These are phyloP conservation scores for Starmerella khaoyaiensis DNA, from an alignment of 805 yeast species.

Conservation along the genomic window DNA sequence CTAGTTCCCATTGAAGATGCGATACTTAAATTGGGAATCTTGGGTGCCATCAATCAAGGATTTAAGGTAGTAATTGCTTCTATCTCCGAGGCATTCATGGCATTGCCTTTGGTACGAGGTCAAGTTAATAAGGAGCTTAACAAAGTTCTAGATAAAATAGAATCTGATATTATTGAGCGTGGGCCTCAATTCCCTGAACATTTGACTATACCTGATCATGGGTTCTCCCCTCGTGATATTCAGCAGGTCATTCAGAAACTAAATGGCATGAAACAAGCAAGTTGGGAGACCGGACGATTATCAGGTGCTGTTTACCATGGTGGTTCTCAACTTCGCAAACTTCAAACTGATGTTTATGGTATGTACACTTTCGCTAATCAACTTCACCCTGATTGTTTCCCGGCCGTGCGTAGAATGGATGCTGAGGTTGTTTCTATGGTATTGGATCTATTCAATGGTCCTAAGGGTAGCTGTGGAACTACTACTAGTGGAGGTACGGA, in stretches of 20 bases:
- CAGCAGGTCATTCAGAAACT: conserved; percentile 37
- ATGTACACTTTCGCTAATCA: conserved; percentile 82
- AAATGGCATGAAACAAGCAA: conserved; percentile 43
- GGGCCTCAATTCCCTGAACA: conserved; percentile 29
- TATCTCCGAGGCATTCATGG: conserved; percentile 22
- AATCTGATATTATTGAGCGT: conserved; percentile 44
- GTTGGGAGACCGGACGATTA: conserved; percentile 75
- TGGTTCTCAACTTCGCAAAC: conserved; percentile 56
- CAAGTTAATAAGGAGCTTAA: conserved; percentile 51
- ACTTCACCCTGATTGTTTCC: conserved; percentile 92
- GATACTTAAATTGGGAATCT: conserved; percentile 19
- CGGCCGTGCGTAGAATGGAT: conserved; percentile 94
- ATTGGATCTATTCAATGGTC: conserved; percentile 66
- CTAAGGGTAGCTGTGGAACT: conserved; percentile 61
- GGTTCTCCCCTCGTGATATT: conserved; percentile 40
- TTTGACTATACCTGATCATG: conserved; percentile 42
- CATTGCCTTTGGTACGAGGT: conserved; percentile 40
- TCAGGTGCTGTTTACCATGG: conserved; percentile 98
- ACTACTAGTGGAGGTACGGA: conserved; percentile 94
- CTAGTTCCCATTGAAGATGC: conserved; percentile 14
- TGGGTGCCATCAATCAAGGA: conserved; percentile 14
- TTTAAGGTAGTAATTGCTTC: conserved; percentile 5
- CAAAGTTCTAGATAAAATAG: conserved; percentile 38
- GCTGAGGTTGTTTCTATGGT: conserved; percentile 91
- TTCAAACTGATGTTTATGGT: conserved; percentile 68